These are phyloP conservation scores for Lablab purpureus DNA, from an alignment of 306 rosid species.

Conservation along the genomic window DNA sequence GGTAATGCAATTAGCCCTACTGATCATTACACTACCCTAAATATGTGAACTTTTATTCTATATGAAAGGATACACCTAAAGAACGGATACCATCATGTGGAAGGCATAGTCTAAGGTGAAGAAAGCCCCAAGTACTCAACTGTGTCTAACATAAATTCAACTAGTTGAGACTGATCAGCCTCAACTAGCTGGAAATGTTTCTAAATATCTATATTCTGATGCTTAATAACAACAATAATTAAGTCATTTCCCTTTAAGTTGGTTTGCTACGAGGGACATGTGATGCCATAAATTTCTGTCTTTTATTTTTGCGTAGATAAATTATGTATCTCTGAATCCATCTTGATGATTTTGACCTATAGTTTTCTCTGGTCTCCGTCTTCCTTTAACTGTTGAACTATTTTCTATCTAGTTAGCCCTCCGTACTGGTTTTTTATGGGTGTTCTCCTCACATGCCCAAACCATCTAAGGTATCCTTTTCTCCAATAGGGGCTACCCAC, in stretches of 20 bases:
- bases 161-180: neutral
- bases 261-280: neutral
- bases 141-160: neutral
- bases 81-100: neutral
- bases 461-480: neutral
- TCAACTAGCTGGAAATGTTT: neutral
- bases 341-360: neutral
- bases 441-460: neutral
- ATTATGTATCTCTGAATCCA: neutral
- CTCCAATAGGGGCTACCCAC: neutral
- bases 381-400: neutral
- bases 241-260: neutral
- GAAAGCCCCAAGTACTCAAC: neutral
- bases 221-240: neutral
- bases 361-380: neutral
- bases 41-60: neutral
- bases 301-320: neutral
- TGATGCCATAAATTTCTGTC: neutral
- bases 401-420: neutral
- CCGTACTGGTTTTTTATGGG: neutral
- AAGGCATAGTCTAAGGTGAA: neutral
- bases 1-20: neutral
- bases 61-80: neutral
- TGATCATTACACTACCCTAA: neutral
- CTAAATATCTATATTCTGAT: neutral